These are phyloP conservation scores for Fusarium sp. DNA, from an alignment of 2,329 filamentous ascomycete species.

Conservation along the genomic window DNA sequence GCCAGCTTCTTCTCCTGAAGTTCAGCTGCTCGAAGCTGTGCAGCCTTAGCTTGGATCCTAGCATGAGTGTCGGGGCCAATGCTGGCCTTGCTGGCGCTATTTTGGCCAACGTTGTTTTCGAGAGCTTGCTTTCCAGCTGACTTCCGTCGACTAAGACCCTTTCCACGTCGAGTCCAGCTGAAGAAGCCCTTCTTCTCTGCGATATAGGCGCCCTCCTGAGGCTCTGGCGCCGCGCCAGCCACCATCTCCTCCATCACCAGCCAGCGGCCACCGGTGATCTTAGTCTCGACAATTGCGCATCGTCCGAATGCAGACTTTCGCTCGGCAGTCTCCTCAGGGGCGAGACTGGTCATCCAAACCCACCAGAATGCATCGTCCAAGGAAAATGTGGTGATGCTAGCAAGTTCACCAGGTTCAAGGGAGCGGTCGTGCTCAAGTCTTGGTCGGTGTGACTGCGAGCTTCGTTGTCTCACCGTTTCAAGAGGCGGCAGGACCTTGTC, in stretches of 20 bases:
- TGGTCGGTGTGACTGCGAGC: conserved; percentile 85
- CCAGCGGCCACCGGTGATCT: conserved; percentile 85
- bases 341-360: conserved; percentile 99
- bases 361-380: conserved; percentile 99
- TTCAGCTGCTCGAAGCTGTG: conserved; percentile 80
- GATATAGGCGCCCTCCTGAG: conserved; percentile 87
- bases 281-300: conserved; percentile 91
- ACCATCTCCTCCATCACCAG: conserved; percentile 96
- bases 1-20: conserved; percentile 66
- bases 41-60: conserved; percentile 90
- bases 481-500: conserved; percentile 93
- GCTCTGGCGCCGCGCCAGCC: conserved; percentile 89
- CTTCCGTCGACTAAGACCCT: conserved; percentile 73
- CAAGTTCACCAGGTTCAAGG: conserved; percentile 91
- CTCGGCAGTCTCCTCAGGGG: conserved; percentile 85
- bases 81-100: conserved; percentile 78
- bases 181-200: conserved; percentile 97
- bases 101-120: conserved; percentile 59
- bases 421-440: conserved; percentile 75
- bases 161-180: conserved; percentile 81
- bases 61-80: conserved; percentile 93
- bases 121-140: conserved; percentile 73
- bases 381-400: conserved; percentile 87
- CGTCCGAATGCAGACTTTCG: conserved; percentile 95
- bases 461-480: conserved; percentile 78